Base-by-base conservation (phyloP, 2,329 filamentous ascomycete species). In the Fusarium illudens region DNA sequence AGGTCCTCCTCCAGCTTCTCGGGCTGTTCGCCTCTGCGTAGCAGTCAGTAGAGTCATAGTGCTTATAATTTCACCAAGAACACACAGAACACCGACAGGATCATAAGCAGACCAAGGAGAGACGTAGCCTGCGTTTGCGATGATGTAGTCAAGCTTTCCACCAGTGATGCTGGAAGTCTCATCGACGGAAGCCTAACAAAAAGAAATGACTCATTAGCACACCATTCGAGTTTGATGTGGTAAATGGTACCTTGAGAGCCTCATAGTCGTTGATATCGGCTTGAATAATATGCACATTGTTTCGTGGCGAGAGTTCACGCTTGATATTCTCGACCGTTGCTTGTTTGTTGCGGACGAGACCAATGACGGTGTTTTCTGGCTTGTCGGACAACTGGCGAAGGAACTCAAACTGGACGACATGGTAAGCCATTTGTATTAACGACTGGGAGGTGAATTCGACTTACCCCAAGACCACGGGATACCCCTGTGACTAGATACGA, bases 121-220 rank as follows among this genome's bases (percentile, higher is more conserved):
- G 12, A 81, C 62, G 5, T 76, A 68, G 3, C 72, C 85, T 1
- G 78, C 86, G 53, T 88, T 88, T 53, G 80, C 81, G 27, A 88
- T 83, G 6, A 88, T 71, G 62, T 84, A 84, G 72, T 88, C 86
- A 6, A 88, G 64, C 50, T 75, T 72, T 12, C 79, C 78, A 4
- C 76, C 76, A 0, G 78, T 79, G n/a, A 79, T 77, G n/a, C 73
- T 70, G 13, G 58, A 39, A 1, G 56, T 61, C 22, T 62, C 48
- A 83, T 69, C 1, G 75, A 79, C 44, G 2, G 62, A 42, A 6
- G 46, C 48, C 70, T 72, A 1, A 7, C 5, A 4, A n/a, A n/a
- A n/a, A n/a, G n/a, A n/a, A n/a, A 3, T 2, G 3, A 9, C 12
- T 3, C 8, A 4, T 50, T 34, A 50, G 46, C 30, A 11, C 15